phyloP scores from a whole-genome alignment of 768 basidiomycete species.

The Cystobasidium ongulense region DNA sequence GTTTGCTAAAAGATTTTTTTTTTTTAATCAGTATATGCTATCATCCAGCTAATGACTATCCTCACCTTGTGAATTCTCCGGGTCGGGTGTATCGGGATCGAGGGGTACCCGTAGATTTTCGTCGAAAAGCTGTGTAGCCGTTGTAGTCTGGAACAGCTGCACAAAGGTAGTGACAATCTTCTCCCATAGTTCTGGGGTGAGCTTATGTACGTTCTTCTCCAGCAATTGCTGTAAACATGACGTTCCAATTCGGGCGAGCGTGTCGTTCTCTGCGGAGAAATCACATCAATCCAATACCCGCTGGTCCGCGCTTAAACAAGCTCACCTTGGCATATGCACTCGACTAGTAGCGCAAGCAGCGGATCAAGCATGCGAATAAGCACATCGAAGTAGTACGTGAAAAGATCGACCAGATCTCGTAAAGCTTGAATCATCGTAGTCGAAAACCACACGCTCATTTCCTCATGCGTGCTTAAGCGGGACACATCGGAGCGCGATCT shows the following conservation, averaged over 20 bases:
- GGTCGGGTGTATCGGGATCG: conserved; percentile 57
- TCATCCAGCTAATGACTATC: conserved; percentile 6
- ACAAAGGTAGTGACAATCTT: conserved; percentile 84
- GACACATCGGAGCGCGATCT: conserved; percentile 86
- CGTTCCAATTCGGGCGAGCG: conserved; percentile 91
- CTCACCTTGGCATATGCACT: conserved; percentile 96
- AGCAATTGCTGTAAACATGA: conserved; percentile 93
- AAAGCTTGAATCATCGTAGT: conserved; percentile 98
- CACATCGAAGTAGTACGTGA: conserved; percentile 87
- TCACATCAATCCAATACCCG: not conserved
- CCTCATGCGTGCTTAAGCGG: conserved; percentile 89
- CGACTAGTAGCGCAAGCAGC: conserved; percentile 81
- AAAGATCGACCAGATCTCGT: conserved; percentile 87
- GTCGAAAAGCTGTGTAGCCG: conserved; percentile 93
- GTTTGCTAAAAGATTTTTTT: conserved; percentile 28
- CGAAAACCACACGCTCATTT: conserved; percentile 98
- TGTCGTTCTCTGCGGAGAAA: conserved; percentile 73
- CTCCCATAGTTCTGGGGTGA: conserved; percentile 80
- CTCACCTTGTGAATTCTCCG: conserved; percentile 7
- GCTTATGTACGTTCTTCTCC: conserved; percentile 81
- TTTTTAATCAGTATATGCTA: conserved; percentile 33
- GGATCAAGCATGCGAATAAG: conserved; percentile 75
- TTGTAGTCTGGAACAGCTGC: conserved; percentile 92
- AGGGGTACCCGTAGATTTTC: conserved; percentile 63
- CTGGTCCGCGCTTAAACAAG: not conserved